Percentiles rank a stretch among this genome's conserved stretches.
Conservation (phyloP, 306 rosid genomes). For the Begonia masoniana region DNA sequence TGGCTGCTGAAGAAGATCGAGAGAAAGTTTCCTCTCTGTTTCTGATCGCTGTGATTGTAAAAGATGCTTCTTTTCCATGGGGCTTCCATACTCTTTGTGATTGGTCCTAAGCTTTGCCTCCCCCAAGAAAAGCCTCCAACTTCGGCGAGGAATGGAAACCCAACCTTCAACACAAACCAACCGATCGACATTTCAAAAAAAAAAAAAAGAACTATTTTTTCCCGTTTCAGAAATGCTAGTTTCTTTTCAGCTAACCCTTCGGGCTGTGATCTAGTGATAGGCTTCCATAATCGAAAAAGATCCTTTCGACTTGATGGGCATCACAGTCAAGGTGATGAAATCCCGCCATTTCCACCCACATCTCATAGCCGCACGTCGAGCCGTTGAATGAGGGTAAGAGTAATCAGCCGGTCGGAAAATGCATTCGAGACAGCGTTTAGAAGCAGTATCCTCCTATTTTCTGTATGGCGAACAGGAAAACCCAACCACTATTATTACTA, state of each 20-base stretch:
- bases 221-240: not conserved
- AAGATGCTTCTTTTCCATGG: slow-evolving; percentile 36
- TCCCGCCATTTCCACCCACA: slow-evolving; percentile 25
- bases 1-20: slow-evolving; percentile 29
- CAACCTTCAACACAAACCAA: slow-evolving; percentile 30
- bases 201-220: not conserved
- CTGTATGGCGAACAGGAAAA: slow-evolving; percentile 88
- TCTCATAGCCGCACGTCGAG: slow-evolving; percentile 35
- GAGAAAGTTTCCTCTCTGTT: slow-evolving; percentile 24
- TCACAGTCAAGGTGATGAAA: slow-evolving; percentile 58
- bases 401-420: slow-evolving; percentile 38
- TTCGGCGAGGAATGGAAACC: slow-evolving; percentile 67
- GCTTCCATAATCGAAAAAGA: slow-evolving; percentile 95
- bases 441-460: slow-evolving; percentile 27
- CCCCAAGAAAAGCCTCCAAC: slow-evolving; percentile 78
- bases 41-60: slow-evolving; percentile 41
- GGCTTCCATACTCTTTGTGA: slow-evolving; percentile 21
- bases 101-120: slow-evolving; percentile 25
- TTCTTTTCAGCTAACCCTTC: slow-evolving; percentile 18
- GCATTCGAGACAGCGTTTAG: slow-evolving; percentile 20
- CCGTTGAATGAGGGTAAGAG: slow-evolving; percentile 20
- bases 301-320: slow-evolving; percentile 92
- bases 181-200: not conserved
- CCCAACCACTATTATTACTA: slow-evolving; percentile 60
- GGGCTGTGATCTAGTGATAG: slow-evolving; percentile 45